phyloP scores from a whole-genome alignment of 495 filamentous ascomycete genomes.

The Haplographium delicatum region DNA sequence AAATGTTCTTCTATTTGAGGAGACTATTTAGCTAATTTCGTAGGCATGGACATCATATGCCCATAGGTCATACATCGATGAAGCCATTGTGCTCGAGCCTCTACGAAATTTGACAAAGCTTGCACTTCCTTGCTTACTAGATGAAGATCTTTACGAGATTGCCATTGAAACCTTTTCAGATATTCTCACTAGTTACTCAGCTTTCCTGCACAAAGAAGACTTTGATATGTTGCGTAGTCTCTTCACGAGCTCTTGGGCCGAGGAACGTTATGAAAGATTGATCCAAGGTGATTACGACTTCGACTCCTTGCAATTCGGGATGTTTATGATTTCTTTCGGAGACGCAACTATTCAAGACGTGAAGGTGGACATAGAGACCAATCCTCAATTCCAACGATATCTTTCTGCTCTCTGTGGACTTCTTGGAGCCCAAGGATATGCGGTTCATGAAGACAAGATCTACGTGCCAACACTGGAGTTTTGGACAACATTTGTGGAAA shows the following conservation, averaged over 20 bases:
- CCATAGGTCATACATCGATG: conserved; percentile 51
- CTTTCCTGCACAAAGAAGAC: conserved; percentile 53
- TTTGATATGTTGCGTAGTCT: conserved; percentile 49
- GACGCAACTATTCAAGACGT: conserved; percentile 53
- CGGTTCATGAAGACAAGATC: conserved; percentile 71
- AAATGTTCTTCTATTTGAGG: no score
- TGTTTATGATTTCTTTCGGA: conserved; percentile 65
- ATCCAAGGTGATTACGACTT: conserved; percentile 56
- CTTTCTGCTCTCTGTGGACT: conserved; percentile 54
- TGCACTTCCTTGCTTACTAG: conserved; percentile 50
- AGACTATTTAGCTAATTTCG: conserved; percentile 6
- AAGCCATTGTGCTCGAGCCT: conserved; percentile 45
- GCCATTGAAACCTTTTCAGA: conserved; percentile 62
- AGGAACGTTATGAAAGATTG: conserved; percentile 45
- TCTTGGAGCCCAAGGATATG: conserved; percentile 64
- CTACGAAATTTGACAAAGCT: conserved; percentile 50
- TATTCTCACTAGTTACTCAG: conserved; percentile 56
- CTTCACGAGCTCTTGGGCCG: conserved; percentile 51
- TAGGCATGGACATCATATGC: conserved; percentile 67
- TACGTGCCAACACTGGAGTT: conserved; percentile 76
- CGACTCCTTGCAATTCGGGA: conserved; percentile 62
- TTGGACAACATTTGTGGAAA: conserved; percentile 70
- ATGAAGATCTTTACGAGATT: conserved; percentile 48
- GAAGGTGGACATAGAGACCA: conserved; percentile 28
- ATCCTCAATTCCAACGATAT: conserved; percentile 40